phyloP scores from a whole-genome alignment of 176 grass and related monocot genomes.

The Eragrostis curvula region DNA sequence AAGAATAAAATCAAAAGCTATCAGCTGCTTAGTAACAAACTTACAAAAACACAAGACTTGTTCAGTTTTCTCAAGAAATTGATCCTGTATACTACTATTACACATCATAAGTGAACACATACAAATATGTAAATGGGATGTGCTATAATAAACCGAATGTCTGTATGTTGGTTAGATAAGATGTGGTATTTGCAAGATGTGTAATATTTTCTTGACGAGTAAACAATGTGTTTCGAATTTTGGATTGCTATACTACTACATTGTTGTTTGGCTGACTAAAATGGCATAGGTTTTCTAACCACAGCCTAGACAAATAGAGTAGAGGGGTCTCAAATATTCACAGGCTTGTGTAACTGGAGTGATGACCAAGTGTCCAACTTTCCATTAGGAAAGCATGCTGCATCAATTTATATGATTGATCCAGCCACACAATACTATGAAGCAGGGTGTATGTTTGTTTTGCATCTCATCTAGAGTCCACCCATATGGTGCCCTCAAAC shows the following conservation, averaged over 20 bases:
- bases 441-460: not conserved
- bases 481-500: not conserved
- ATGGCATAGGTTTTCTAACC: too few relatives aligned
- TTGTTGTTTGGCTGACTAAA: not conserved
- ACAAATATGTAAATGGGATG: constrained; percentile 7
- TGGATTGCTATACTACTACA: not conserved
- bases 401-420: constrained; percentile 7
- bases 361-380: not conserved
- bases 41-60: constrained; percentile 18
- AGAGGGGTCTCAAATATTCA: too few relatives aligned
- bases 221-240: not conserved
- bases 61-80: not conserved
- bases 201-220: constrained; percentile 1
- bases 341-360: not conserved
- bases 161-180: constrained; percentile 1
- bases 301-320: too few relatives aligned
- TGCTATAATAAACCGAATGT: not conserved
- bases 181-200: not conserved
- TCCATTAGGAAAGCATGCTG: not conserved
- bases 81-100: not conserved
- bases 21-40: constrained; percentile 20
- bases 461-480: constrained; percentile 8
- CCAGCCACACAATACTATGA: not conserved
- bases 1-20: constrained; percentile 28
- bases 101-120: not conserved